Evolutionary conservation across 2,329 filamentous ascomycete species (phyloP).

Genomic region (Trichoderma atroviride): DNA sequence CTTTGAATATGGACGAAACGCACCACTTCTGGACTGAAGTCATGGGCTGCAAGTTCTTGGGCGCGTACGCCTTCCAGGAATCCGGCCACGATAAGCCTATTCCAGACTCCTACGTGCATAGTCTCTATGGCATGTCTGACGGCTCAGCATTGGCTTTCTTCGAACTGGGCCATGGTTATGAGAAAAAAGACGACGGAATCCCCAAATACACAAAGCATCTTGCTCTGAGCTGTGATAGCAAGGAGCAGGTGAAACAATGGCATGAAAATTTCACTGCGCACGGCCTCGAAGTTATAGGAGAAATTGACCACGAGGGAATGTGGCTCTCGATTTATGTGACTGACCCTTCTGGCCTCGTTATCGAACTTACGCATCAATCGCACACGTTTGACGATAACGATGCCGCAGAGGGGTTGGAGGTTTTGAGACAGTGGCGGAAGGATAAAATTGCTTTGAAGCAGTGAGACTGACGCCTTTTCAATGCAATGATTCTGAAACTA

Average conservation of each 20-base stretch:
- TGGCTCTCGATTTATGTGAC: background rate
- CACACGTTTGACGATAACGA: background rate
- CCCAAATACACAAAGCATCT: background rate
- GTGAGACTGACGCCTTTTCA: background rate
- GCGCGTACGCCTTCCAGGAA: background rate
- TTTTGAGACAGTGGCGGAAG: background rate
- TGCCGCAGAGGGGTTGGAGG: background rate
- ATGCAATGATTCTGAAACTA: no score
- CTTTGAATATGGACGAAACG: background rate
- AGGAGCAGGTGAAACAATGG: background rate
- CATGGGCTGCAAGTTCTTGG: background rate
- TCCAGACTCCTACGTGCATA: background rate
- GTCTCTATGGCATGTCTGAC: background rate
- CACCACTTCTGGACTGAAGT: background rate
- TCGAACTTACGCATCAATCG: background rate
- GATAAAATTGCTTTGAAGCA: background rate
- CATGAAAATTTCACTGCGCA: background rate
- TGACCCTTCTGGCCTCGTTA: background rate
- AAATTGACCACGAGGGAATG: background rate
- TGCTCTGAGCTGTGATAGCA: background rate
- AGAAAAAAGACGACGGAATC: background rate
- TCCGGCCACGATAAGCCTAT: background rate
- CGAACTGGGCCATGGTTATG: background rate
- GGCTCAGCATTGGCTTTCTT: background rate
- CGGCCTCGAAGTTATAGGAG: background rate